Base-by-base conservation (phyloP, 176 grass and related monocot species). In the Ananas comosus region DNA sequence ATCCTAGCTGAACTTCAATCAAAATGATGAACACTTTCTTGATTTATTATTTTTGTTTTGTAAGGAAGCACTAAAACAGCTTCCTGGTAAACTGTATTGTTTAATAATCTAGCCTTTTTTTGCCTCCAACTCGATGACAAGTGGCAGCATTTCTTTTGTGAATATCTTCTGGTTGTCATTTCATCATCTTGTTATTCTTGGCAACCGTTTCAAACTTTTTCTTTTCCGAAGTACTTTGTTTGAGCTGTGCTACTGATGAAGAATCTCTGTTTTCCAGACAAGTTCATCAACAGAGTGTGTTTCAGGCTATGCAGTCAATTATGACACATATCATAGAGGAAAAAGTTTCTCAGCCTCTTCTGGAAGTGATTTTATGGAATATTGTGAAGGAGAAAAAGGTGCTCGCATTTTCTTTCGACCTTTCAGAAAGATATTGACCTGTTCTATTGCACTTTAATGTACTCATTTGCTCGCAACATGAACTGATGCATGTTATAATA, bases 381-480 rank as follows among this genome's bases (percentile, higher is more conserved):
- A 75, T 97, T 72, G 77, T 92, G 75, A 92, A 89, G 70, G 86
- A 87, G 23, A 89, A 89, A 70, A 97, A 97, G 83, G 93, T 96
- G 64, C 4, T 51, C 28, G 13, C 57, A 14, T 78, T 42, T 61
- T 66, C 66, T 56, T 82, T 68, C 33, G 5, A 42, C 33, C 33
- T 42, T 42, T 42, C 33, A 42, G 33, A 42, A 42, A 7, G 33
- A 42, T 42, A 42, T 42, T 42, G 33, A 42, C 33, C 5, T 42
- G 33, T 42, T 42, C 33, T 42, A 42, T 42, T 42, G 7, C 33
- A 42, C 33, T 42, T 42, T 42, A 42, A 42, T 42, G 33, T 42
- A 42, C 33, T 42, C 7, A 42, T 42, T 42, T 42, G 33, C 33
- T 42, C 1, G 33, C 6, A 6, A 42, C 33, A 42, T 42, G 33